These are phyloP conservation scores for Mucor circinelloides DNA, from an alignment of 371 early-diverging fungal species.

Conservation along the genomic window DNA sequence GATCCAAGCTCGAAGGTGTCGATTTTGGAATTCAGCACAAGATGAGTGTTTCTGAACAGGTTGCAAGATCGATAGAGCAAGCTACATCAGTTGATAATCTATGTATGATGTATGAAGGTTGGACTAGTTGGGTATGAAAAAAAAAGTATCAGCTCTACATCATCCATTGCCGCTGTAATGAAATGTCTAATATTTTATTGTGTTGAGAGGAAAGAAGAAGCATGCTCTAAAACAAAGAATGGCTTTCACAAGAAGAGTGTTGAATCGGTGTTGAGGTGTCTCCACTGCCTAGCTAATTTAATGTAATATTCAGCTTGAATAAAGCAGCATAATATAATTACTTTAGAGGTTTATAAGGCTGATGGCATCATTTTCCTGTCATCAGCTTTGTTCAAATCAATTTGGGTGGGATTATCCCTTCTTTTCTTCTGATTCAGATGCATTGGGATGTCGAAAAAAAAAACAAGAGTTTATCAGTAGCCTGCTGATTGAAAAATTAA, in stretches of 20 bases:
- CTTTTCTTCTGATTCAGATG: too few species aligned
- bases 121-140: conserved; percentile 63
- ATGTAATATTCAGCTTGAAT: background rate
- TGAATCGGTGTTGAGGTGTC: background rate
- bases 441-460: too few species aligned
- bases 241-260: too few species aligned
- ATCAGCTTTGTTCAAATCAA: too few species aligned
- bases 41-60: conserved; percentile 65
- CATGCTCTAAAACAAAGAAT: background rate
- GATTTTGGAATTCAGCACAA: conserved; percentile 57
- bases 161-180: too few species aligned
- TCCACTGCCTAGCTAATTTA: background rate
- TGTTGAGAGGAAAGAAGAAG: background rate
- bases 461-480: too few species aligned
- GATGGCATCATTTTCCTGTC: too few species aligned
- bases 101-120: conserved; percentile 62
- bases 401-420: too few species aligned
- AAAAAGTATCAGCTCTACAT: too few species aligned
- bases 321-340: background rate
- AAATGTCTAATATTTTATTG: too few species aligned
- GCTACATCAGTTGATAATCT: conserved; percentile 60
- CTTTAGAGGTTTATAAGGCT: too few species aligned
- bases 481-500: too few species aligned
- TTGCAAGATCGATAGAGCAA: conserved; percentile 58
- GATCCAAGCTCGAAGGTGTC: conserved; percentile 72